A percentile compares a stretch with the other conserved stretches of the same genome.
These are phyloP conservation scores for Pythium biforme DNA, from an alignment of 352 stramenopile genomes.

Conservation along the genomic window DNA sequence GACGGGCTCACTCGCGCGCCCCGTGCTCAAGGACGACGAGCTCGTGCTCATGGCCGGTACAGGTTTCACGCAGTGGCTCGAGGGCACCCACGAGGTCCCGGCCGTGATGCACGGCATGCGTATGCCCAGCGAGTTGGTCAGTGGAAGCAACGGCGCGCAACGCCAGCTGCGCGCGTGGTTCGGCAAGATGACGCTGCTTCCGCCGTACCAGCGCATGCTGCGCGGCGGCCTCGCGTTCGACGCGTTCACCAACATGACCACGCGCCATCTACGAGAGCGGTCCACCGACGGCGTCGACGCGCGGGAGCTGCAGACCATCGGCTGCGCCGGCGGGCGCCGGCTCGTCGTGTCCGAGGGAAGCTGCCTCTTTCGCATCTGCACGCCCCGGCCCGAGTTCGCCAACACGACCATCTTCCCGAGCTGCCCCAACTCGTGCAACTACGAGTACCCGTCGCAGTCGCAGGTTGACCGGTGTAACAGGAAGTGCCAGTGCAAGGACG, in stretches of 20 bases:
- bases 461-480: constrained; percentile 35
- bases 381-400: constrained; percentile 30
- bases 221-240: constrained; percentile 34
- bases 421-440: constrained; percentile 42
- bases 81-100: constrained; percentile 40
- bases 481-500: constrained; percentile 44
- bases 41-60: constrained; percentile 61
- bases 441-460: constrained; percentile 31
- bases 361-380: constrained; percentile 38
- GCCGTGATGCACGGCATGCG: constrained; percentile 61
- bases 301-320: constrained; percentile 37
- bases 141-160: constrained; percentile 8
- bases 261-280: constrained; percentile 30
- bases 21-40: constrained; percentile 50
- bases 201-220: constrained; percentile 43
- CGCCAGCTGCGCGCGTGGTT: constrained; percentile 53
- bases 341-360: constrained; percentile 40
- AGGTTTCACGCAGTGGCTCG: constrained; percentile 42
- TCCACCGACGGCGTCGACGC: constrained; percentile 12
- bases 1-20: constrained; percentile 33
- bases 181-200: constrained; percentile 61
- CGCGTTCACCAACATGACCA: constrained; percentile 38
- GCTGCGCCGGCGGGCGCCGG: constrained; percentile 39
- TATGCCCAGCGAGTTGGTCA: constrained; percentile 35
- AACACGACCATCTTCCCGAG: constrained; percentile 24